Conservation (phyloP, 208 protist genomes). For the Trypanosoma caninum region DNA sequence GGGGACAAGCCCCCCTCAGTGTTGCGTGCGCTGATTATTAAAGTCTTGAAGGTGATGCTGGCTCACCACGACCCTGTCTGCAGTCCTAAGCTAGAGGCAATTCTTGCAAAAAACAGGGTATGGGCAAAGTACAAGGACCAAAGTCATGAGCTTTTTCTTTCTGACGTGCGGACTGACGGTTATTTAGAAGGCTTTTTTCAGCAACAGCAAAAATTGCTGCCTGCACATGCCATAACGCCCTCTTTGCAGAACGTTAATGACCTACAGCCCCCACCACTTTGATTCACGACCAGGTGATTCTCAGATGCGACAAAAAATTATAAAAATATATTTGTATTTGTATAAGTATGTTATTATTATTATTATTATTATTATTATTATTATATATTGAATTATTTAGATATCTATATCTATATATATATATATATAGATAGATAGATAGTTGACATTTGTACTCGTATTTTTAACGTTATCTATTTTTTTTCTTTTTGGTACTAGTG, state of each 20-base stretch:
- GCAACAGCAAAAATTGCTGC: slow-evolving; percentile 19
- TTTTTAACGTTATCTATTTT: background rate
- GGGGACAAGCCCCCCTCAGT: slow-evolving; percentile 44
- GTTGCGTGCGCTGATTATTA: slow-evolving; percentile 77
- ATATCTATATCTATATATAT: too few species aligned
- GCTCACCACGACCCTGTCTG: slow-evolving; percentile 39
- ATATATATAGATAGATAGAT: too few species aligned
- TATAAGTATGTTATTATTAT: background rate
- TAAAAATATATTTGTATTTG: background rate
- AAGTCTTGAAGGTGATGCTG: slow-evolving; percentile 81
- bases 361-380: background rate
- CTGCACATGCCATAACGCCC: slow-evolving; percentile 4
- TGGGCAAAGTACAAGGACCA: slow-evolving; percentile 90
- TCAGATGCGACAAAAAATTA: background rate
- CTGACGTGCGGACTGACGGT: slow-evolving; percentile 44
- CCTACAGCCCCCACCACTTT: slow-evolving; percentile 23
- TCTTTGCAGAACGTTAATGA: background rate
- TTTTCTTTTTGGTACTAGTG: background rate
- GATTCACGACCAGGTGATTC: background rate
- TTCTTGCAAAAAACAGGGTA: slow-evolving; percentile 55
- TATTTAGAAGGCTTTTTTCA: slow-evolving; percentile 41
- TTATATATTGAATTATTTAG: background rate
- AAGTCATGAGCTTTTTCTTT: slow-evolving; percentile 91
- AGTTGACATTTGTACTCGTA: background rate
- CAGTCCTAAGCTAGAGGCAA: slow-evolving; percentile 28